These are phyloP conservation scores for Myxozyma vanderwaltii DNA, from an alignment of 805 yeast genomes.

Conservation along the genomic window DNA sequence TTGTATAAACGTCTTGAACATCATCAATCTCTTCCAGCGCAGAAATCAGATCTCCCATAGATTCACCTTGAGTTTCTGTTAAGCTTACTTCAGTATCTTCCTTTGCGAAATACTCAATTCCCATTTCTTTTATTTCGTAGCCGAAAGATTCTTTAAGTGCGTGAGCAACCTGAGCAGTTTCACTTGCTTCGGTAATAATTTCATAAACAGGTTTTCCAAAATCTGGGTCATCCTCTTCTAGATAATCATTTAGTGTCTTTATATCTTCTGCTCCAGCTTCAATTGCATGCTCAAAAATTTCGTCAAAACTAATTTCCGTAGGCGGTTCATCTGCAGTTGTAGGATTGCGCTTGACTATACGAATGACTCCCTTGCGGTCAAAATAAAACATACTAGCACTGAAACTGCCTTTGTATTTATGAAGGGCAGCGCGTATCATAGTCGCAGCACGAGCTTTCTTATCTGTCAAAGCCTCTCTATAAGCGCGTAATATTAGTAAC, in stretches of 20 bases:
- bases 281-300: slow-evolving; percentile 69
- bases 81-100: slow-evolving; percentile 60
- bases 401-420: slow-evolving; percentile 60
- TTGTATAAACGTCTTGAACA: slow-evolving; percentile 76
- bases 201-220: slow-evolving; percentile 42
- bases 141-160: slow-evolving; percentile 52
- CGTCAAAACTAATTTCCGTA: slow-evolving; percentile 52
- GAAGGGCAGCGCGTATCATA: slow-evolving; percentile 70
- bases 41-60: slow-evolving; percentile 58
- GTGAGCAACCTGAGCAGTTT: slow-evolving; percentile 63
- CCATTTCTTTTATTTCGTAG: slow-evolving; percentile 68
- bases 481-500: too few relatives aligned
- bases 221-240: slow-evolving; percentile 45
- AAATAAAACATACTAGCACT: slow-evolving; percentile 80
- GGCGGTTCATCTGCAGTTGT: slow-evolving; percentile 25
- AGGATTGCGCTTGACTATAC: slow-evolving; percentile 38
- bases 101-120: slow-evolving; percentile 66
- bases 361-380: slow-evolving; percentile 72
- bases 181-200: slow-evolving; percentile 64
- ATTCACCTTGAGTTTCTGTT: slow-evolving; percentile 54
- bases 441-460: slow-evolving; percentile 82
- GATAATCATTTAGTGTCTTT: slow-evolving; percentile 36
- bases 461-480: slow-evolving; percentile 76
- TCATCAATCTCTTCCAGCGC: slow-evolving; percentile 80
- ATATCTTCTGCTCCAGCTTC: slow-evolving; percentile 71